A percentile compares a stretch with the other conserved stretches of the same genome.
Evolutionary conservation across 2,329 filamentous ascomycete species (phyloP).

Genomic region (Paradendryphiella salina): DNA sequence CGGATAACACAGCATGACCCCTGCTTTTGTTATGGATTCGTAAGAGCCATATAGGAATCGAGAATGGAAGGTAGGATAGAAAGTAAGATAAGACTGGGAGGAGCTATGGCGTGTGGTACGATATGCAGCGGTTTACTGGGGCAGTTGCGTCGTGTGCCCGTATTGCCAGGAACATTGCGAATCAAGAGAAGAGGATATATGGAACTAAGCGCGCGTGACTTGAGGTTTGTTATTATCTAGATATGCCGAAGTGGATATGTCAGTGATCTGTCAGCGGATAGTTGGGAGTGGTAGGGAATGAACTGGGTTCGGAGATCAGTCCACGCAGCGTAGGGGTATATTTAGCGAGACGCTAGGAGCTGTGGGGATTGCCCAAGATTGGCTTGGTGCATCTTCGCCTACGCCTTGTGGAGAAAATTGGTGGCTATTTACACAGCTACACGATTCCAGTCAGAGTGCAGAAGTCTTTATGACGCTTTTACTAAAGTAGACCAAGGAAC

Average conservation of each 20-base stretch:
- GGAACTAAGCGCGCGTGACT: neutral
- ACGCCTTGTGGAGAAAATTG: neutral
- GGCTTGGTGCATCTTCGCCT: neutral
- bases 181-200: constrained; percentile 9
- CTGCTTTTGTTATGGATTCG: constrained; percentile 4
- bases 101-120: neutral
- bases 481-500: no score
- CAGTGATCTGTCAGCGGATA: constrained; percentile 5
- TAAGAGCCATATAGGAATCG: neutral
- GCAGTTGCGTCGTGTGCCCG: constrained; percentile 15
- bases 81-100: neutral
- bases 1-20: neutral
- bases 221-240: constrained; percentile 5
- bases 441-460: no score
- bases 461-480: no score
- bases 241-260: neutral
- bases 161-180: constrained; percentile 21
- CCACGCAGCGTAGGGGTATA: no score
- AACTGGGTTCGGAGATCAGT: neutral
- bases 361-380: neutral
- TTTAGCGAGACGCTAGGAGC: neutral
- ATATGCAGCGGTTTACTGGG: constrained; percentile 14
- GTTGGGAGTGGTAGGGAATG: neutral
- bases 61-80: neutral
- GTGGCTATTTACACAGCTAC: neutral